A percentile compares a stretch with the other conserved stretches of the same genome.
These are phyloP conservation scores for Corylus heterophylla DNA, from an alignment of 306 rosid genomes.

Conservation along the genomic window DNA sequence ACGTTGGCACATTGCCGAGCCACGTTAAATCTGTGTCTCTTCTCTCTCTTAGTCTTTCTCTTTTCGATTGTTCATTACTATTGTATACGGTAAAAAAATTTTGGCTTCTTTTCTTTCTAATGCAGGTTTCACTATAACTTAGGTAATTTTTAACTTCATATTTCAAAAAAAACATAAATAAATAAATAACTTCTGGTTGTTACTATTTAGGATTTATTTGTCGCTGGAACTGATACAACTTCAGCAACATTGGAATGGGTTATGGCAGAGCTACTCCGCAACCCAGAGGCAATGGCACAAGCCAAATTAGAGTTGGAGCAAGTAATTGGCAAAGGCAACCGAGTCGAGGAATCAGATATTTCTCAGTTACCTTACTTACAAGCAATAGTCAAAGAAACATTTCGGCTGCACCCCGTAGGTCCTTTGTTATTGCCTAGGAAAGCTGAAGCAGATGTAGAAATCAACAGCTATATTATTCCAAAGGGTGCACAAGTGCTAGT, in stretches of 20 bases:
- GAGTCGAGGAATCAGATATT: constrained; percentile 24
- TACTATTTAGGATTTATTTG: constrained; percentile 11
- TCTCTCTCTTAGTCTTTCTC: too few species aligned
- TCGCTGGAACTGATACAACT: constrained; percentile 32
- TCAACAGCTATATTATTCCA: constrained; percentile 13
- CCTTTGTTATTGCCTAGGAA: constrained; percentile 22
- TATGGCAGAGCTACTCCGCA: constrained; percentile 30
- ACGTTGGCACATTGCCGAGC: too few species aligned
- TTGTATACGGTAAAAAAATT: too few species aligned
- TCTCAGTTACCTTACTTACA: constrained; percentile 30
- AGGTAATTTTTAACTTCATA: too few species aligned
- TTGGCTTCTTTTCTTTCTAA: too few species aligned
- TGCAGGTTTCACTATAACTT: too few species aligned
- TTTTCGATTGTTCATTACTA: too few species aligned
- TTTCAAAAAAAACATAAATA: too few species aligned
- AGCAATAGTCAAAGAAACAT: constrained; percentile 34
- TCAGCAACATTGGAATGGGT: constrained; percentile 33
- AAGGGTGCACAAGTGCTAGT: constrained; percentile 29
- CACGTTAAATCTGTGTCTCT: too few species aligned
- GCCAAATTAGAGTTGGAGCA: constrained; percentile 22
- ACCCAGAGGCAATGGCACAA: constrained; percentile 18
- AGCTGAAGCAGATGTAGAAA: constrained; percentile 21
- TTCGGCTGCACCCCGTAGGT: constrained; percentile 22
- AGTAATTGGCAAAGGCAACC: constrained; percentile 24
- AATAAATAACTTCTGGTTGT: too few species aligned